Percentiles rank a stretch among this genome's conserved stretches.
Evolutionary conservation across 176 grass and related monocot genomes (phyloP).

Genomic region (Olyra latifolia): DNA sequence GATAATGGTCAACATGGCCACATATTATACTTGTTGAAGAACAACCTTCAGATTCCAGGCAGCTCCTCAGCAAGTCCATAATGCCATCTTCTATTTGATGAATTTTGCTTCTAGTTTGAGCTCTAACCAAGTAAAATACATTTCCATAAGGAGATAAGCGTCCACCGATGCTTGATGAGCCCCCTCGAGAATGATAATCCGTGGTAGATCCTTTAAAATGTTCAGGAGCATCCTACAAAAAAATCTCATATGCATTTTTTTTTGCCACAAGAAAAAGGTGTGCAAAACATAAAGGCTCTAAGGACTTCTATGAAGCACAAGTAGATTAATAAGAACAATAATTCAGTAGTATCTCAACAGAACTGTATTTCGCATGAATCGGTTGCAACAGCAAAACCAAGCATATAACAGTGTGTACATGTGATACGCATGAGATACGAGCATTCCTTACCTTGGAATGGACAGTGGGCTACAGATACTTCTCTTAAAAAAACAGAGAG

Average conservation of each 20-base stretch:
- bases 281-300: no score
- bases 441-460: neutral
- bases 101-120: conserved; percentile 52
- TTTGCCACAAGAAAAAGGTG: no score
- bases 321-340: neutral
- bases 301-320: no score
- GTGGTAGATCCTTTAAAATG: neutral
- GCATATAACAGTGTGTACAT: neutral
- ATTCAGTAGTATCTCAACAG: neutral
- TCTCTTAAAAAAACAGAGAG: neutral
- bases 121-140: conserved; percentile 30
- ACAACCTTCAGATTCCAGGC: conserved; percentile 63
- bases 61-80: conserved; percentile 56
- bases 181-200: conserved; percentile 33
- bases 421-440: neutral
- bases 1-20: conserved; percentile 67
- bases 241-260: no score
- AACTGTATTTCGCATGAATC: neutral
- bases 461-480: neutral
- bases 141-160: neutral
- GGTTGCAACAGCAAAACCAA: neutral
- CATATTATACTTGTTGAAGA: conserved; percentile 62
- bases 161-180: conserved; percentile 45
- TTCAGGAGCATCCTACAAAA: conserved; percentile 44
- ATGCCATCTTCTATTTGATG: conserved; percentile 64